Evolutionary conservation across 208 protist species (phyloP).

Genomic region (Phytomonas sp.): DNA sequence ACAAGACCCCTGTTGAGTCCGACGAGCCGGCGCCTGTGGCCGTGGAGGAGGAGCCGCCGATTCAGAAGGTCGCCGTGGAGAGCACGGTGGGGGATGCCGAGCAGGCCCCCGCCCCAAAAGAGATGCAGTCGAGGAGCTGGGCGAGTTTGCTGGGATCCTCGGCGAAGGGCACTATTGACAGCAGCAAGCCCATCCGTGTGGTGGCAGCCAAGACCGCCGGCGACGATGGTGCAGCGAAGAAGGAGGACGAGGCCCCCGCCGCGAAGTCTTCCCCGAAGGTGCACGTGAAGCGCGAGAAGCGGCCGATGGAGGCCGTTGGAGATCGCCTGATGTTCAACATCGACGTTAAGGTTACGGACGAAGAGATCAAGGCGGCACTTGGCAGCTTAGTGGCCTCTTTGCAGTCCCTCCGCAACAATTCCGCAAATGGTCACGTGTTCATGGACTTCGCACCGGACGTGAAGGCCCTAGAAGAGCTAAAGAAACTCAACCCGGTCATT

Average conservation of each 20-base stretch:
- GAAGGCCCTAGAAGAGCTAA: conserved; percentile 45
- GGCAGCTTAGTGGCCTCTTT: conserved; percentile 40
- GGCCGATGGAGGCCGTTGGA: conserved; percentile 36
- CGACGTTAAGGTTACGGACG: conserved; percentile 53
- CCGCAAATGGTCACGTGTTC: conserved; percentile 65
- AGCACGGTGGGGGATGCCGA: conserved; percentile 15
- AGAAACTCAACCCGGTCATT: conserved; percentile 30
- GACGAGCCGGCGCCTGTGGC: conserved; percentile 7
- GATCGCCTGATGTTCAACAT: conserved; percentile 85
- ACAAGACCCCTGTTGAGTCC: conserved; percentile 13
- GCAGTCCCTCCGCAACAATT: conserved; percentile 82
- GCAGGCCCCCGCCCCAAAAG: conserved; percentile 15
- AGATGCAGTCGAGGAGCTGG: conserved; percentile 57
- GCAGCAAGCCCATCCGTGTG: conserved; percentile 33
- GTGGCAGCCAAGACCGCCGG: conserved; percentile 21
- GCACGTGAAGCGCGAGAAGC: conserved; percentile 25
- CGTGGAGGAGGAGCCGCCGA: conserved; percentile 2
- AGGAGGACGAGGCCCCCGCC: conserved; percentile 12
- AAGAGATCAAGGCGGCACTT: conserved; percentile 67
- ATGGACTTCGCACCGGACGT: conserved; percentile 77
- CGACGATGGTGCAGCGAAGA: conserved; percentile 20
- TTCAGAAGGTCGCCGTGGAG: conserved; percentile 12
- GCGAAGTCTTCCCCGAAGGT: conserved; percentile 14
- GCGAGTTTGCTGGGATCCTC: conserved; percentile 38
- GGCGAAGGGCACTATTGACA: conserved; percentile 20